Base-by-base conservation (phyloP, 805 yeast genomes). In the Starmerella stigmatis region DNA sequence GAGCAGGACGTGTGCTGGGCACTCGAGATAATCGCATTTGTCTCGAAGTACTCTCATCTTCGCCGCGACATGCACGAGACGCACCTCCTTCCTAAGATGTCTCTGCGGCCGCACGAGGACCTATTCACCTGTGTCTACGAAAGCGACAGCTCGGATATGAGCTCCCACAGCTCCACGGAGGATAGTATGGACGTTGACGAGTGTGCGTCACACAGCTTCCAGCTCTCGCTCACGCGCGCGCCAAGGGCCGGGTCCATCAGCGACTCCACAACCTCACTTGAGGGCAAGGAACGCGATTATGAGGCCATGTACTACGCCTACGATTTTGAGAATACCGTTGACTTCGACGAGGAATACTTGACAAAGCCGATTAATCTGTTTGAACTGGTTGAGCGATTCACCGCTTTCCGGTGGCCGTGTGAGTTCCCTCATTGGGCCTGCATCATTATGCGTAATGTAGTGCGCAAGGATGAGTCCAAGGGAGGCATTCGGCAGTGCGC, bases 401-500 rank as follows among this genome's bases (percentile, higher is more conserved):
- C 97, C 0, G 74, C 76, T 16, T 71, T 72, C 45, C 69, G 73
- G 43, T 75, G 81, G 53, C 76, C 85, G 3, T 75, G 79, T 34
- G 96, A 88, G 54, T 77, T 86, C 70, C 80, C 82, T 54, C 86
- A 88, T 63, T 89, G 98, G 98, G 85, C 96, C 2, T 92, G 95
- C 3, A 94, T 89, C n/a, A 86, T 88, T 31, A 92, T 92, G 88
- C 72, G 97, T 45, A 92, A 92, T 62, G 86, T 95, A 1, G 89
- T 96, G 60, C 74, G 96, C 46, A 79, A 88, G 57, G 92, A 89
- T 61, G 96, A 88, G 59, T 26, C 30, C 34, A 41, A 46, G 32
- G 89, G 89, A 15, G 96, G 96, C 1, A 81, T 89, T 25, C 73
- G 97, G 43, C 97, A 92, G 64, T 89, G 98, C 64, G 96, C 96